Conservation (phyloP, 768 basidiomycete species). For the Melanogaster broomeanus region DNA sequence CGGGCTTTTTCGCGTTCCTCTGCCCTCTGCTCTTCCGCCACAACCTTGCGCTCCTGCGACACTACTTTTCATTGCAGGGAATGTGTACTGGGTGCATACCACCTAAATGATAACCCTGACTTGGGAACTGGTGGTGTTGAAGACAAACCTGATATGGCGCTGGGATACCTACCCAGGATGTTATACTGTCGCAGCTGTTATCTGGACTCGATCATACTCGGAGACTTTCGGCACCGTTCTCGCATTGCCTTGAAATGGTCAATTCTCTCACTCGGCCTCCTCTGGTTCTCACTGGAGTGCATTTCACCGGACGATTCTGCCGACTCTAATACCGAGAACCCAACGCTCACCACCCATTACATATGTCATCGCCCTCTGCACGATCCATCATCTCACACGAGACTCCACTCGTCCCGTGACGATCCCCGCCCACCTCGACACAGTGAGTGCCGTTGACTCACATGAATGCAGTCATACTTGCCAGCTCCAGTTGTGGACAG, state of each 20-base stretch:
- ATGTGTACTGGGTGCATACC: too few species aligned
- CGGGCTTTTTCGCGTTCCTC: too few species aligned
- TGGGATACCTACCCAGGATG: too few species aligned
- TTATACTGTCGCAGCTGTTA: constrained; percentile 48
- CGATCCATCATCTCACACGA: constrained; percentile 78
- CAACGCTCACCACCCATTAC: constrained; percentile 76
- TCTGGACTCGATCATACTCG: constrained; percentile 66
- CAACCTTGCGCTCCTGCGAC: too few species aligned
- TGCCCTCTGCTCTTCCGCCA: too few species aligned
- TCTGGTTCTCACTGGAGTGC: constrained; percentile 67
- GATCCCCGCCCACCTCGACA: constrained; percentile 62
- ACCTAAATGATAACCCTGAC: too few species aligned
- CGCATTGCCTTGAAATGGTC: constrained; percentile 48
- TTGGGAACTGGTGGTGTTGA: too few species aligned
- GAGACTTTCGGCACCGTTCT: constrained; percentile 31
- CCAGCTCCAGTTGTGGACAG: constrained; percentile 68
- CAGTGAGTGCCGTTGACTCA: constrained; percentile 47
- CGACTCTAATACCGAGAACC: constrained; percentile 57
- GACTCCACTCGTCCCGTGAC: constrained; percentile 79
- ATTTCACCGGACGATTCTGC: constrained; percentile 59
- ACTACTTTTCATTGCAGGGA: too few species aligned
- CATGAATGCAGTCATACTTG: not conserved
- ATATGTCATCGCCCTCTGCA: constrained; percentile 72
- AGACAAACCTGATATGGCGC: too few species aligned
- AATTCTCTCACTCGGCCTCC: constrained; percentile 45